Conservation (phyloP, 140 eudicot species). For the Stevia rebaudiana region DNA sequence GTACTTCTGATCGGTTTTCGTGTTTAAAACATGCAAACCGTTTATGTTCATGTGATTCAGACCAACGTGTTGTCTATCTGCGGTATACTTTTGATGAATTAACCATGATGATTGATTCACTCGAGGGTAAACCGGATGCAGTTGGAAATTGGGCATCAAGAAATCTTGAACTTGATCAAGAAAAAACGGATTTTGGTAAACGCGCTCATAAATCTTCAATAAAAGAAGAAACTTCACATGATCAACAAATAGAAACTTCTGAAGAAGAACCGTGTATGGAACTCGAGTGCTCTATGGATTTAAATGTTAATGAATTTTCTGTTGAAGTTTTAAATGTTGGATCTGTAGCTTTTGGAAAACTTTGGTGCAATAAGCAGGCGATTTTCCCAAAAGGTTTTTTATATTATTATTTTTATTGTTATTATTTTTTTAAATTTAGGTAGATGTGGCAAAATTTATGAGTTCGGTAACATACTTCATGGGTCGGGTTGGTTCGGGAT, state of each 20-base stretch:
- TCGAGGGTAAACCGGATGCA: constrained; percentile 48
- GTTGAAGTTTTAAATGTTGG: constrained; percentile 47
- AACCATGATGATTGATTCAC: constrained; percentile 47
- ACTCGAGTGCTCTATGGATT: constrained; percentile 14
- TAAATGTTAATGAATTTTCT: constrained; percentile 14
- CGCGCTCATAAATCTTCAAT: not conserved
- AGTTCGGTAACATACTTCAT: not conserved
- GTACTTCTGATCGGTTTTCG: constrained; percentile 50
- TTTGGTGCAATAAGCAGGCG: constrained; percentile 60
- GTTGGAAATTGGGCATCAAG: constrained; percentile 39
- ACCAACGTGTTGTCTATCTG: constrained; percentile 32
- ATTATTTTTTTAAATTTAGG: not conserved
- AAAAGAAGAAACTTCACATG: constrained; percentile 24
- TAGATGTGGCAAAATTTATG: not conserved
- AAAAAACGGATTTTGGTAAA: constrained; percentile 13
- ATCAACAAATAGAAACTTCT: not conserved
- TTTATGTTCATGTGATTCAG: constrained; percentile 49
- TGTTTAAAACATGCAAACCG: constrained; percentile 56
- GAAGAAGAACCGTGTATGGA: constrained; percentile 20
- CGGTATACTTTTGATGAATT: constrained; percentile 55
- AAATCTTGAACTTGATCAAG: constrained; percentile 17
- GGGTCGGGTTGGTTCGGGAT: not conserved
- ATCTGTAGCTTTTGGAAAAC: constrained; percentile 44
- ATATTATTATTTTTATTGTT: not conserved
- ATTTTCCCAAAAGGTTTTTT: constrained; percentile 68